phyloP scores from a whole-genome alignment of 139 green algal species.

The Picochlorum sp. region DNA sequence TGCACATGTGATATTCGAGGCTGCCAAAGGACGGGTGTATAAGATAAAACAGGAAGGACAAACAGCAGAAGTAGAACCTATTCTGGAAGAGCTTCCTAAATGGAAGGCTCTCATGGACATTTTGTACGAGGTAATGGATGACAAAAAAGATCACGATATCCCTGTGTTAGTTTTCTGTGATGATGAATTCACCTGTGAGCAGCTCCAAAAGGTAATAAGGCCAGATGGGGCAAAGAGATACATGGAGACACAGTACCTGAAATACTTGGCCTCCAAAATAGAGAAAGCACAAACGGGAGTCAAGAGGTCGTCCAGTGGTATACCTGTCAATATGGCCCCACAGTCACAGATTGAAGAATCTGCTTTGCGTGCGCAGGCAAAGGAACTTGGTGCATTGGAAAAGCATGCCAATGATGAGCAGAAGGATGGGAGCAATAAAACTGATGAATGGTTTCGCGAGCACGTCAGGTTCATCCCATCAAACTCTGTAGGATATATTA shows the following conservation, averaged over 20 bases:
- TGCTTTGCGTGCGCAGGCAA: conserved; percentile 23
- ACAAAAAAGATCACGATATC: not conserved
- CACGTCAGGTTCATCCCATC: conserved; percentile 51
- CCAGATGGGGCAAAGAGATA: conserved; percentile 22
- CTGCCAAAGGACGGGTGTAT: conserved; percentile 65
- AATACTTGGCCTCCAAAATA: conserved; percentile 46
- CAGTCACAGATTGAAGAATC: conserved; percentile 15
- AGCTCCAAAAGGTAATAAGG: conserved; percentile 26
- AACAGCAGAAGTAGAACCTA: conserved; percentile 35
- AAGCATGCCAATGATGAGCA: not conserved
- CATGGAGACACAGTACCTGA: conserved; percentile 41
- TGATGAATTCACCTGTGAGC: conserved; percentile 23
- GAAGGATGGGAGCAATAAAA: conserved; percentile 9
- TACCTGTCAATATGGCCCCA: not conserved
- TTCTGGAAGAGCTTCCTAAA: conserved; percentile 81
- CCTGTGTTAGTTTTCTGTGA: conserved; percentile 29
- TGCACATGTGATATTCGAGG: conserved; percentile 79
- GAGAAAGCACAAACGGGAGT: not conserved
- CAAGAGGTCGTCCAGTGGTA: not conserved
- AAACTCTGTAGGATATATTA: conserved; percentile 34
- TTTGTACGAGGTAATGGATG: conserved; percentile 39
- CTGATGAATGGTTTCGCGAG: not conserved
- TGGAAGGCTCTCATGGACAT: conserved; percentile 70
- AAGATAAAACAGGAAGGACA: not conserved
- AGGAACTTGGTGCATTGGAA: conserved; percentile 1